Conservation (phyloP, 2,329 filamentous ascomycete species). For the Lachnellula arida region DNA sequence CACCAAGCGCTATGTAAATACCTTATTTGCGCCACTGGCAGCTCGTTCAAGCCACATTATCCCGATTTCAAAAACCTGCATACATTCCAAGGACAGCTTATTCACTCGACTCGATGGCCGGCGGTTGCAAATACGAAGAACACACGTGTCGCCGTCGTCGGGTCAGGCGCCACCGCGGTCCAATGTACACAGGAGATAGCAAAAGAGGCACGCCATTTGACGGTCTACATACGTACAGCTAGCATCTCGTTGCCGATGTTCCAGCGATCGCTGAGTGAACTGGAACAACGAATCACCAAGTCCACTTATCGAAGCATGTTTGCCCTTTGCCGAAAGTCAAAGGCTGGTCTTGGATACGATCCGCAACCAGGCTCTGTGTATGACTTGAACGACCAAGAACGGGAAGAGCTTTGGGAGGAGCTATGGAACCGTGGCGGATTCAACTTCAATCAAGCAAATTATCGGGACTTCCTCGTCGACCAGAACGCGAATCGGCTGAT, state of each 20-base stretch:
- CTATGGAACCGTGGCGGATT: constrained; percentile 31
- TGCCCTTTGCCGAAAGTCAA: too few relatives aligned
- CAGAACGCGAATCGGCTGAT: constrained; percentile 45
- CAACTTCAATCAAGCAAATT: constrained; percentile 40
- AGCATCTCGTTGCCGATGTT: too few relatives aligned
- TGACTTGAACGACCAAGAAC: constrained; percentile 18
- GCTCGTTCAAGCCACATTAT: constrained; percentile 22
- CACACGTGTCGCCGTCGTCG: constrained; percentile 46
- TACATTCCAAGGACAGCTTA: constrained; percentile 24
- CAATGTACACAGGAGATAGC: constrained; percentile 27
- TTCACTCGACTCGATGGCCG: background rate
- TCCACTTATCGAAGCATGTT: too few relatives aligned
- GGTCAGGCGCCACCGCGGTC: constrained; percentile 34
- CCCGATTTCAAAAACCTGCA: constrained; percentile 24
- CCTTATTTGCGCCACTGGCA: constrained; percentile 24
- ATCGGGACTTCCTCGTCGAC: constrained; percentile 47
- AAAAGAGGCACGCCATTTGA: constrained; percentile 33
- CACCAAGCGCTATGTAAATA: constrained; percentile 10
- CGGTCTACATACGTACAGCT: constrained; percentile 29
- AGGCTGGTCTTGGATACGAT: background rate
- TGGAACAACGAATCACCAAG: too few relatives aligned
- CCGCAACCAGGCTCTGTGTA: background rate
- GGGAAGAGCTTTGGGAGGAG: constrained; percentile 42
- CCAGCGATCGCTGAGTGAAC: too few relatives aligned
- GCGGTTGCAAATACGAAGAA: constrained; percentile 16